These are phyloP conservation scores for Leccinum pachyderme DNA, from an alignment of 1,284 basidiomycete species.

Conservation along the genomic window DNA sequence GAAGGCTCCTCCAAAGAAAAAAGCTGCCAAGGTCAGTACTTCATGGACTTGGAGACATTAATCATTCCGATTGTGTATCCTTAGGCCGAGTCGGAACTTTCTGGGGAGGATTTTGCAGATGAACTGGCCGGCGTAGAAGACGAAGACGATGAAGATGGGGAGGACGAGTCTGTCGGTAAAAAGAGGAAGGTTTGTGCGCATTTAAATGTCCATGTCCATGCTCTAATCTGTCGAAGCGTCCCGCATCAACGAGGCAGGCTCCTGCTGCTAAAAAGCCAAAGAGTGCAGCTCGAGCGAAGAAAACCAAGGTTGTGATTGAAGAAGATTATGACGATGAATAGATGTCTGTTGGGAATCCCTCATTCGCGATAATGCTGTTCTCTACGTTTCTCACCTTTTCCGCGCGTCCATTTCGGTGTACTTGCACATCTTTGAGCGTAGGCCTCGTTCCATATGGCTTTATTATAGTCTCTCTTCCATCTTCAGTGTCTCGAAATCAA, in stretches of 20 bases:
- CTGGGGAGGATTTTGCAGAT: conserved; percentile 33
- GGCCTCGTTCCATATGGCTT: conserved; percentile 7
- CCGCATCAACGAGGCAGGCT: conserved; percentile 25
- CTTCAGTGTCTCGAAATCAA: neutral
- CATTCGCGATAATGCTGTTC: conserved; percentile 5
- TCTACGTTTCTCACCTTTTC: conserved; percentile 2
- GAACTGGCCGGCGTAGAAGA: conserved; percentile 31
- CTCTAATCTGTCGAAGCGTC: conserved; percentile 27
- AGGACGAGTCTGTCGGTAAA: conserved; percentile 27
- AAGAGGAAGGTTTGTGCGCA: conserved; percentile 31
- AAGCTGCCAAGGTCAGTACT: conserved; percentile 36
- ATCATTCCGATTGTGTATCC: neutral
- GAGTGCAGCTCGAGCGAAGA: conserved; percentile 29
- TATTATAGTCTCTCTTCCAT: neutral
- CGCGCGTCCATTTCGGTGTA: conserved; percentile 7
- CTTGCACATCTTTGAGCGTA: conserved; percentile 5
- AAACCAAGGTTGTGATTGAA: conserved; percentile 28
- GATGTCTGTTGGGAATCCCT: neutral
- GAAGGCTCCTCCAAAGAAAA: conserved; percentile 28
- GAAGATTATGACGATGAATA: conserved; percentile 35
- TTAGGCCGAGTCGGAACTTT: conserved; percentile 32
- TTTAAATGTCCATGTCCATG: neutral
- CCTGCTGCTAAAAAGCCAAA: conserved; percentile 25
- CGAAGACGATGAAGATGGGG: conserved; percentile 28
- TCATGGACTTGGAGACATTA: neutral